A percentile compares a stretch with the other conserved stretches of the same genome.
Evolutionary conservation across 2,329 filamentous ascomycete species (phyloP).

Genomic region (Cyanodermella asteris): DNA sequence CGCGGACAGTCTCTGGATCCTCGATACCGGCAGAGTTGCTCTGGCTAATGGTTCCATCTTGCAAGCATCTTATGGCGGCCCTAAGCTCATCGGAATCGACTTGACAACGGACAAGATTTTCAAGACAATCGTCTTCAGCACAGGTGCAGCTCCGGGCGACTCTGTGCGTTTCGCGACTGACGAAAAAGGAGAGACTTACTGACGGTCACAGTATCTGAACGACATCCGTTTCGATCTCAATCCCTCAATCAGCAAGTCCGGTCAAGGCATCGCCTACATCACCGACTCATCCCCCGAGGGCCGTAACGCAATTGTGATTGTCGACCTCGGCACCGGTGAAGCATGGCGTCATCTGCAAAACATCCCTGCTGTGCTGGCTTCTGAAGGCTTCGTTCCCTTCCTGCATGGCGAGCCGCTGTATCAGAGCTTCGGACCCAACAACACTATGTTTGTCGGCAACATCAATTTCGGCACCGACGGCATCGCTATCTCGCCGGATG

Average conservation of each 20-base stretch:
- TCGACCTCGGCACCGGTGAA: slow-evolving; percentile 26
- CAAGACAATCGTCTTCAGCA: slow-evolving; percentile 28
- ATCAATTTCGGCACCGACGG: slow-evolving; percentile 26
- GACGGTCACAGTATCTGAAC: slow-evolving; percentile 21
- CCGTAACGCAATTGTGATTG: slow-evolving; percentile 27
- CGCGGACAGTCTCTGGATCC: slow-evolving; percentile 27
- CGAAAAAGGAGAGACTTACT: no score
- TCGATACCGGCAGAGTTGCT: slow-evolving; percentile 28
- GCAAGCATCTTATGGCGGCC: slow-evolving; percentile 23
- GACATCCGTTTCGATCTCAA: slow-evolving; percentile 32
- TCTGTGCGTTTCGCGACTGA: slow-evolving; percentile 10
- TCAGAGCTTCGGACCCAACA: slow-evolving; percentile 11
- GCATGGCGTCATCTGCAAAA: slow-evolving; percentile 28
- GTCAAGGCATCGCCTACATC: slow-evolving; percentile 29
- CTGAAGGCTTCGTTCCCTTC: slow-evolving; percentile 24
- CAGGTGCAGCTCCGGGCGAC: slow-evolving; percentile 23
- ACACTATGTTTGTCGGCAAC: slow-evolving; percentile 14
- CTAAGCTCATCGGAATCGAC: slow-evolving; percentile 28
- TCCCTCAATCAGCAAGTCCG: slow-evolving; percentile 17
- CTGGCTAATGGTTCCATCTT: slow-evolving; percentile 22
- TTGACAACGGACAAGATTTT: slow-evolving; percentile 24
- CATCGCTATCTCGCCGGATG: slow-evolving; percentile 26
- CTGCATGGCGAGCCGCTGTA: slow-evolving; percentile 28
- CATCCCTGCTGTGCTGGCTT: slow-evolving; percentile 18
- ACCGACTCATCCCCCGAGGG: slow-evolving; percentile 28